Evolutionary conservation across 495 filamentous ascomycete genomes (phyloP).

Genomic region (Recurvomyces mirabilis): DNA sequence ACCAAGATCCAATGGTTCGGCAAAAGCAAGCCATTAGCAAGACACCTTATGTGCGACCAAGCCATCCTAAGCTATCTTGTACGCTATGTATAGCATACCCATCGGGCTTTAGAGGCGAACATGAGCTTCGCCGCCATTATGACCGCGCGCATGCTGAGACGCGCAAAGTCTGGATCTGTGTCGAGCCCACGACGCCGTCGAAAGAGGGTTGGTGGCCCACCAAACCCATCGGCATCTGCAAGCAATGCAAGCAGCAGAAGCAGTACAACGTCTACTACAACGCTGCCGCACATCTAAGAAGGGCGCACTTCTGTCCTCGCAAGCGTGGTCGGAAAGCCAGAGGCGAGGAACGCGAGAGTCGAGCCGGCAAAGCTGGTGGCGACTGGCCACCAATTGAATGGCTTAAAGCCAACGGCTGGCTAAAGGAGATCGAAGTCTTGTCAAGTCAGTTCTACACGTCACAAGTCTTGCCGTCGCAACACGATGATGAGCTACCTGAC

Average conservation of each 20-base stretch:
- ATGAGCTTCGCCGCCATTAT: slow-evolving; percentile 80
- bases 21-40: slow-evolving; percentile 50
- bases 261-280: slow-evolving; percentile 91
- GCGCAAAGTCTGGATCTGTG: slow-evolving; percentile 72
- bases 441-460: background rate
- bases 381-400: slow-evolving; percentile 71
- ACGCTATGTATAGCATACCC: slow-evolving; percentile 61
- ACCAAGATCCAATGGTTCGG: background rate
- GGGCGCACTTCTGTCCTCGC: slow-evolving; percentile 72
- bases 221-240: slow-evolving; percentile 70
- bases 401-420: slow-evolving; percentile 60
- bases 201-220: slow-evolving; percentile 13
- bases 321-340: slow-evolving; percentile 45
- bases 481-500: background rate
- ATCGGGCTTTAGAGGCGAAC: slow-evolving; percentile 84
- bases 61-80: slow-evolving; percentile 67
- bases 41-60: slow-evolving; percentile 60
- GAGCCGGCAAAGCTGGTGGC: slow-evolving; percentile 75
- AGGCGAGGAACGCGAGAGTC: slow-evolving; percentile 44
- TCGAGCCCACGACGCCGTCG: slow-evolving; percentile 38
- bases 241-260: slow-evolving; percentile 68
- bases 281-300: slow-evolving; percentile 79
- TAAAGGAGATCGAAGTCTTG: slow-evolving; percentile 52
- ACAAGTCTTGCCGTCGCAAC: background rate
- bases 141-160: slow-evolving; percentile 64